phyloP scores from a whole-genome alignment of 345 rosid species.

The Draba incana region DNA sequence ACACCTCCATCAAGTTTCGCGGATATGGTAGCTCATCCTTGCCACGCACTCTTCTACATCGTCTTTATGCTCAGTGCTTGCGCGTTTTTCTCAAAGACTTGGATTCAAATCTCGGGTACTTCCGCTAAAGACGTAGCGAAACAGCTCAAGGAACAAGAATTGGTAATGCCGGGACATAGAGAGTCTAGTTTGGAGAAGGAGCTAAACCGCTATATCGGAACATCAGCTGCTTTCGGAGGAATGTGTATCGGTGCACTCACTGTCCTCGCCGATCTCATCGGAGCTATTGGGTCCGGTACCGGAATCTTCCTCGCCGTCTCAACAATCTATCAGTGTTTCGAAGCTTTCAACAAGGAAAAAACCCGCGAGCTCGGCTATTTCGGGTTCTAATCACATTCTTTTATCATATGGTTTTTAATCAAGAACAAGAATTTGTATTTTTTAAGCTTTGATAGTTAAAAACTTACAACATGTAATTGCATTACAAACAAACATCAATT shows the following conservation, averaged over 20 bases:
- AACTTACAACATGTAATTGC: conserved; percentile 36
- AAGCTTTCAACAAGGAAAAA: conserved; percentile 13
- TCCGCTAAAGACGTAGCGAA: conserved; percentile 18
- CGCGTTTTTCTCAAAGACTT: conserved; percentile 2
- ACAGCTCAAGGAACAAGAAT: neutral
- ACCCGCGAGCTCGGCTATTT: neutral
- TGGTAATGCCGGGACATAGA: conserved; percentile 18
- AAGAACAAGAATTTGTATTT: neutral
- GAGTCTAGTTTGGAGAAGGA: neutral
- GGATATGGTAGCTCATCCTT: conserved; percentile 11
- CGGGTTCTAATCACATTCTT: neutral
- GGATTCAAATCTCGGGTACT: conserved; percentile 7
- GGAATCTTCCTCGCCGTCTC: conserved; percentile 28
- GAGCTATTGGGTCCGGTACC: conserved; percentile 27
- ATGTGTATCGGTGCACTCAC: conserved; percentile 36
- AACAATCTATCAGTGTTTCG: conserved; percentile 17
- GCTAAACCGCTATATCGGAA: conserved; percentile 1
- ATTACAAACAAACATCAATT: conserved; percentile 36
- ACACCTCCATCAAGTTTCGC: conserved; percentile 2
- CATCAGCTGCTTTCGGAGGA: conserved; percentile 32
- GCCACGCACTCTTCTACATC: conserved; percentile 26
- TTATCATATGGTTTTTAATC: no score
- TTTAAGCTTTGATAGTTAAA: conserved; percentile 18
- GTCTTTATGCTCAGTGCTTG: conserved; percentile 20
- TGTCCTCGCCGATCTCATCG: conserved; percentile 23